Conservation (phyloP, 352 stramenopile species). For the Globisporangium parvum region DNA sequence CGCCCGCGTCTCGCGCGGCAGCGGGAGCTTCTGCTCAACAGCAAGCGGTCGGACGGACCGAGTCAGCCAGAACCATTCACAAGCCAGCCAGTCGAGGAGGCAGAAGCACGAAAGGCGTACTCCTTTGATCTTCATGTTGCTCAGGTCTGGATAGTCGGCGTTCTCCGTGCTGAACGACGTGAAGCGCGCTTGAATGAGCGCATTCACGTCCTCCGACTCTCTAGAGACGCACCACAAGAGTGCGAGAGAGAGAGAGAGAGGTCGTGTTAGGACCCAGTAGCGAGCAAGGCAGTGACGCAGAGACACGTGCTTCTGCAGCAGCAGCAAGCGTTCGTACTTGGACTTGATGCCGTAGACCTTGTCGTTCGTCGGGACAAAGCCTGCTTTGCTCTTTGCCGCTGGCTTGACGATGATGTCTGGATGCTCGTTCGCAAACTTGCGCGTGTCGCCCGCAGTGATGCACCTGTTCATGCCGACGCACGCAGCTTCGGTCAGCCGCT, state of each 20-base stretch:
- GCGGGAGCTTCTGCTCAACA: slow-evolving; percentile 50
- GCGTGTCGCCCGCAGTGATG: slow-evolving; percentile 49
- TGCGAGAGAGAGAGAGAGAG: background rate
- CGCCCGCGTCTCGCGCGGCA: slow-evolving; percentile 66
- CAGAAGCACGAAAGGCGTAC: slow-evolving; percentile 21
- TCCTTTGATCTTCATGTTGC: slow-evolving; percentile 75
- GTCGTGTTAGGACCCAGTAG: background rate
- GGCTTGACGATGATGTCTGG: slow-evolving; percentile 69
- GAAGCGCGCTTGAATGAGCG: slow-evolving; percentile 58
- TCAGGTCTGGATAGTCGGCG: slow-evolving; percentile 70
- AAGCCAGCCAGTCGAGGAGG: background rate
- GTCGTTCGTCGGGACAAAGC: slow-evolving; percentile 49
- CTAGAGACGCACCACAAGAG: slow-evolving; percentile 14
- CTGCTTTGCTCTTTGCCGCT: slow-evolving; percentile 43
- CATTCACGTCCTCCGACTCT: slow-evolving; percentile 65
- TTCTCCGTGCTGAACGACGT: slow-evolving; percentile 67
- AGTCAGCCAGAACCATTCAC: no score
- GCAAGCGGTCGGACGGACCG: background rate
- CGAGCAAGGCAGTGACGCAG: no score
- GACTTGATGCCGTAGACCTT: slow-evolving; percentile 73
- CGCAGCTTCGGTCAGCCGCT: background rate
- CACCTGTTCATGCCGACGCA: slow-evolving; percentile 5
- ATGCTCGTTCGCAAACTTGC: slow-evolving; percentile 61
- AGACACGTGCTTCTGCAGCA: no score
- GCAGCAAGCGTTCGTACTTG: slow-evolving; percentile 25